Base-by-base conservation (phyloP, 2,329 filamentous ascomycete genomes). In the Fusarium tuaranense region DNA sequence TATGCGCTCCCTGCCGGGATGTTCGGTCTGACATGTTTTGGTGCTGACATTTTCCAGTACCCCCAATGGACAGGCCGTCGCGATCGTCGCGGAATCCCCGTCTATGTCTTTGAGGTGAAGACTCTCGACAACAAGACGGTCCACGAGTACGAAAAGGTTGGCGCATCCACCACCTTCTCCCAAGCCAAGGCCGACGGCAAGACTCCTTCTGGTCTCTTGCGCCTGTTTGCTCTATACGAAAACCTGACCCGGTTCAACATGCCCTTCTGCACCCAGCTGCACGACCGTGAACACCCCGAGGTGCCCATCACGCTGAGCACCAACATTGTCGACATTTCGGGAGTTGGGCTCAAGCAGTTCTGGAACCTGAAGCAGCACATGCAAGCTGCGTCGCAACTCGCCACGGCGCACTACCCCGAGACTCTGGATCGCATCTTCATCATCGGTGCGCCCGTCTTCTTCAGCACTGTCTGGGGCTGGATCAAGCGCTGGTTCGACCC, bases 401-500 rank as follows among this genome's bases (percentile, higher is more conserved):
- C 96, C 7, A 98, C 95, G 5, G 95, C 95, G 7, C 94, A 98
- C 84, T 98, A 98, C 82, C 96, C 96, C 1, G 96, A 98, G 85
- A 98, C 95, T 0, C 86, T 98, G 60, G 96, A 84, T 69, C 78
- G 85, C 41, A 87, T 87, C 78, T 87, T 87, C 72, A 93, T 98
- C 79, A 95, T 98, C 73, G 95, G 95, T 71, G 96, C 96, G 0
- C 96, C 96, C 9, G 86, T 89, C 55, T 98, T 97, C 88, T 98
- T 98, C 86, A 93, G 93, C 60, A 98, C 95, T 4, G 94, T 98
- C 70, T 96, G 95, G 95, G 92, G 94, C 75, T 98, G 95, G 95
- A 90, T 97, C 84, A 97, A 97, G 88, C 92, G 93, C 80, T 98
- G 95, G 95, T 98, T 98, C 80, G 93, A 95, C 84, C 95, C 95